phyloP scores from a whole-genome alignment of 1,139 yeast genomes.

The Candida buenavistaensis region DNA sequence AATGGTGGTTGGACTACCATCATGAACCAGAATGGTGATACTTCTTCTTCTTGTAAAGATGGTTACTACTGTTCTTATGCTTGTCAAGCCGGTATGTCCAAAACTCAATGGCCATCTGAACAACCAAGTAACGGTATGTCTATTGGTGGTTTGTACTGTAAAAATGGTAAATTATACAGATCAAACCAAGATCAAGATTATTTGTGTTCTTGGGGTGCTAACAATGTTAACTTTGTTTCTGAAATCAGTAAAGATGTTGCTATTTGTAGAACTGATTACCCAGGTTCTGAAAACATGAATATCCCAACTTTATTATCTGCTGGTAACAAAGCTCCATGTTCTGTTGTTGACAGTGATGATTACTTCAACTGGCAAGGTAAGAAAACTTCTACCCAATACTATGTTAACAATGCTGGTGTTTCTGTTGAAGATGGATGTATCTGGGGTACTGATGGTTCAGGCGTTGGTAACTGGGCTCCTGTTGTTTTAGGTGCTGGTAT shows the following conservation, averaged over 20 bases:
- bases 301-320: conserved; percentile 81
- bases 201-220: conserved; percentile 84
- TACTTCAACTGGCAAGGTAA: conserved; percentile 85
- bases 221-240: conserved; percentile 68
- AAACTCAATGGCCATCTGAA: conserved; percentile 90
- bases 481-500: conserved; percentile 91
- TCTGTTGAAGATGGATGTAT: conserved; percentile 84
- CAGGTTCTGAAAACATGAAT: conserved; percentile 98
- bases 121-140: conserved; percentile 90
- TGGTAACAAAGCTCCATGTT: conserved; percentile 63
- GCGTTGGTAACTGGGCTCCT: conserved; percentile 98
- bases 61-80: conserved; percentile 96
- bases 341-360: conserved; percentile 73
- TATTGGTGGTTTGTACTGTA: conserved; percentile 86
- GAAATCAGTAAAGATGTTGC: conserved; percentile 68
- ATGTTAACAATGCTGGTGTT: conserved; percentile 96
- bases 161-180: conserved; percentile 76
- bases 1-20: conserved; percentile 91
- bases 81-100: conserved; percentile 94
- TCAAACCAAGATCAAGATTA: conserved; percentile 60
- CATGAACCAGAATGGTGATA: conserved; percentile 44
- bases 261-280: conserved; percentile 96
- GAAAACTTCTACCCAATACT: conserved; percentile 91
- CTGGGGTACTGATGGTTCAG: conserved; percentile 83
- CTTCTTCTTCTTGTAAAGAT: conserved; percentile 70